phyloP scores from a whole-genome alignment of 345 rosid species.

The Murraya koenigii region DNA sequence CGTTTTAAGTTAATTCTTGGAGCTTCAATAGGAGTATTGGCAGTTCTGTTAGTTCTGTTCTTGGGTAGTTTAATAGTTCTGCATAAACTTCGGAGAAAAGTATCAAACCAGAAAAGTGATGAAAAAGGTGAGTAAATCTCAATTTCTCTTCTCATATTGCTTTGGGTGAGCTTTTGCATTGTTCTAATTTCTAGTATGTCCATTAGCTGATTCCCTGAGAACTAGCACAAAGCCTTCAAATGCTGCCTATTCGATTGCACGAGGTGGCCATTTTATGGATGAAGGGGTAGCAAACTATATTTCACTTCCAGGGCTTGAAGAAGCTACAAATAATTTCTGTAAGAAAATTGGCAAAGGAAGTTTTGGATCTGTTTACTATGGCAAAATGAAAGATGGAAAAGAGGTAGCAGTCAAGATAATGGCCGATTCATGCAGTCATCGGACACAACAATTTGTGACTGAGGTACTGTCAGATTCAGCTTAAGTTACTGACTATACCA shows the following conservation, averaged over 20 bases:
- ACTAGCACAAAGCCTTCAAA: constrained; percentile 44
- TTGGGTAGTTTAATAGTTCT: constrained; percentile 50
- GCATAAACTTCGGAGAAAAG: constrained; percentile 34
- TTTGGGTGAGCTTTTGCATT: not conserved
- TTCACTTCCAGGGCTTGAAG: constrained; percentile 66
- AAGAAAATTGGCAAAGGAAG: constrained; percentile 92
- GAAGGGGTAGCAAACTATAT: constrained; percentile 80
- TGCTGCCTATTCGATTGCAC: constrained; percentile 46
- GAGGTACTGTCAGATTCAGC: constrained; percentile 49
- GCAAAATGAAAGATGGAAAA: constrained; percentile 92
- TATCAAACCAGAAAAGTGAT: constrained; percentile 25
- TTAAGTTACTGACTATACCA: not conserved
- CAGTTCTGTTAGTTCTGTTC: constrained; percentile 45
- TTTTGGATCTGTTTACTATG: constrained; percentile 88
- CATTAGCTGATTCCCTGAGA: constrained; percentile 49
- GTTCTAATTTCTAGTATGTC: constrained; percentile 15
- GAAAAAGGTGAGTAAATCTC: constrained; percentile 46
- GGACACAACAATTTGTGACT: constrained; percentile 84
- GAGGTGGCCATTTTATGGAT: constrained; percentile 66
- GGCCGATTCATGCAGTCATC: constrained; percentile 61
- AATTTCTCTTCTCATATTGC: constrained; percentile 2
- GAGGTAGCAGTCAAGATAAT: constrained; percentile 92
- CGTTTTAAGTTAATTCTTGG: constrained; percentile 58
- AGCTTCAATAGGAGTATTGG: constrained; percentile 48
- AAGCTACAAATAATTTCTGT: constrained; percentile 70